phyloP scores from a whole-genome alignment of 2,329 filamentous ascomycete genomes.

The Colletotrichum sp. region DNA sequence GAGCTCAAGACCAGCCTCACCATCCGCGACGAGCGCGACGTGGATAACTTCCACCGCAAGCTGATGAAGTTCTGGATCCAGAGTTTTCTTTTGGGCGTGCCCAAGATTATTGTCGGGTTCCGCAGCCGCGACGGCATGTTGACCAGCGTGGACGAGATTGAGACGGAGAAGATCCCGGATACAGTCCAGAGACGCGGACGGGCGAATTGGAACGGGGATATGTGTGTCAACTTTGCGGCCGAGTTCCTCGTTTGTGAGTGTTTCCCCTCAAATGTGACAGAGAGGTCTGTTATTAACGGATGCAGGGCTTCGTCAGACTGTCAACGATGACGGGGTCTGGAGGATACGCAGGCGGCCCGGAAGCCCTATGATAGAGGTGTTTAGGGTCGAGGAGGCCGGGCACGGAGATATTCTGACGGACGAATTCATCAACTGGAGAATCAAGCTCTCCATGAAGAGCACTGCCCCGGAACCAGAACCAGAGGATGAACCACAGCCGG shows the following conservation, averaged over 20 bases:
- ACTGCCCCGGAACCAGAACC: conserved; percentile 22
- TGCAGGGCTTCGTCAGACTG: conserved; percentile 66
- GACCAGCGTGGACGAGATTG: conserved; percentile 74
- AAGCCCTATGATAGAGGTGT: conserved; percentile 72
- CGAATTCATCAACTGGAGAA: conserved; percentile 78
- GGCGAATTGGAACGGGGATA: conserved; percentile 85
- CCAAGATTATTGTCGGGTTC: conserved; percentile 90
- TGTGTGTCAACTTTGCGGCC: conserved; percentile 89
- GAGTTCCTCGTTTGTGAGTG: conserved; percentile 76
- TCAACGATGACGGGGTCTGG: conserved; percentile 79
- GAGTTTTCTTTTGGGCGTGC: conserved; percentile 91
- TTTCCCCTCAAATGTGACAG: not conserved
- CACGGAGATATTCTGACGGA: conserved; percentile 78
- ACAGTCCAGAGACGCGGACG: conserved; percentile 71
- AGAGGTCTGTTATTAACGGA: not conserved
- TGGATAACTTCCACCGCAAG: conserved; percentile 83
- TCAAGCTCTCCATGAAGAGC: conserved; percentile 51
- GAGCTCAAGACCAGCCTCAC: conserved; percentile 91
- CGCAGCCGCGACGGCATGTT: conserved; percentile 76
- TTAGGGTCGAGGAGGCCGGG: conserved; percentile 73
- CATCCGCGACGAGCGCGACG: conserved; percentile 70
- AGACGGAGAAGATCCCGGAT: conserved; percentile 79
- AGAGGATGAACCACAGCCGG: not conserved
- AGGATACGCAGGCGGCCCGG: conserved; percentile 72
- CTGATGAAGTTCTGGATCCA: conserved; percentile 97